Evolutionary conservation across 108 stramenopile species (phyloP).

Genomic region (Cyclotella choctawhatcheeana): DNA sequence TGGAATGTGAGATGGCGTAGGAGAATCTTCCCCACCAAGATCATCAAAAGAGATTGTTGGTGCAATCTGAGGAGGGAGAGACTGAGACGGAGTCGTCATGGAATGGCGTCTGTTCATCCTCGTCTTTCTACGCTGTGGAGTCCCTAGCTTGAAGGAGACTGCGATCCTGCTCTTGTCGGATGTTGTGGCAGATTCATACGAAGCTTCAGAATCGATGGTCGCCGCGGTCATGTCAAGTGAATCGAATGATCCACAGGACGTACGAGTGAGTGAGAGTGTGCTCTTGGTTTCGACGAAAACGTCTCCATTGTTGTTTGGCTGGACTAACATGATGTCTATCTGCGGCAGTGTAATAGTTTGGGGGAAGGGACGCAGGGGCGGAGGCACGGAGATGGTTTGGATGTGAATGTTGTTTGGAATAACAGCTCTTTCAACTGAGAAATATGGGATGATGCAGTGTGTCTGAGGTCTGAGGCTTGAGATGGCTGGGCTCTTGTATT

Average conservation of each 20-base stretch:
- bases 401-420: too few species aligned
- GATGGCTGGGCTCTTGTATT: too few species aligned
- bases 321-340: too few species aligned
- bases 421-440: too few species aligned
- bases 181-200: neutral
- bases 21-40: neutral
- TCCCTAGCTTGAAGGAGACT: neutral
- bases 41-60: neutral
- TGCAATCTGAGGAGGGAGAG: neutral
- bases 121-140: neutral
- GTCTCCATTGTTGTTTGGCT: too few species aligned
- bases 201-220: neutral
- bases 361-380: too few species aligned
- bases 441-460: too few species aligned
- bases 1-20: neutral
- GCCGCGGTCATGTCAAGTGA: neutral
- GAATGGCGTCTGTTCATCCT: neutral
- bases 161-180: neutral
- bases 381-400: too few species aligned
- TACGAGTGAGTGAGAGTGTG: too few species aligned
- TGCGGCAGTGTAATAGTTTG: too few species aligned
- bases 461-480: too few species aligned
- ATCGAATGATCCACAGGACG: constrained; percentile 8
- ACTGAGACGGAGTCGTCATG: neutral
- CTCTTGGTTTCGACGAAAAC: too few species aligned